phyloP scores from a whole-genome alignment of 305 asterid genomes.

The Fraxinus albicans region DNA sequence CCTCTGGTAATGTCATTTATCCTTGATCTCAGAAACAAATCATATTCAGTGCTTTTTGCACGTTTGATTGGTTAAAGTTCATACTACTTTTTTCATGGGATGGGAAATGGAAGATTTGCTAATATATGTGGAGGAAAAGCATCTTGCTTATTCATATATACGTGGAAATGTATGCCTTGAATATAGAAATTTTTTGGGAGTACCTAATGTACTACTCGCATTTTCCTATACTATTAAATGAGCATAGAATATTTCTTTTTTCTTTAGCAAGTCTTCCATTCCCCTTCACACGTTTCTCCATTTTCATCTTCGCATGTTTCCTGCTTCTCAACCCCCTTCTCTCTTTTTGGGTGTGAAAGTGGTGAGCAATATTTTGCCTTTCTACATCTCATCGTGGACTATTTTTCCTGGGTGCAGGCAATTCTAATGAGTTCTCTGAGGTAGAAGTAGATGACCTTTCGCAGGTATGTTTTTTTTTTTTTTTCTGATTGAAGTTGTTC shows the following conservation, averaged over 20 bases:
- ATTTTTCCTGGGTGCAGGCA: slow-evolving; percentile 42
- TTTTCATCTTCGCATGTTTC: neutral
- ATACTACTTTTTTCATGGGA: neutral
- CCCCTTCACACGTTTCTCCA: neutral
- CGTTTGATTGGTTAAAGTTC: neutral
- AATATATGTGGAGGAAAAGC: neutral
- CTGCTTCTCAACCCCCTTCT: neutral
- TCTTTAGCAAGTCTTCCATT: neutral
- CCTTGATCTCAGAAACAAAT: slow-evolving; percentile 3
- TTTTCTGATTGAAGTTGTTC: neutral
- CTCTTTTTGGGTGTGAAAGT: neutral
- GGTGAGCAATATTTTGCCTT: neutral
- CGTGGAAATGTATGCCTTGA: neutral
- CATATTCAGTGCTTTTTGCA: neutral
- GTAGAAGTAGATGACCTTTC: slow-evolving; percentile 43
- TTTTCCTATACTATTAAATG: neutral
- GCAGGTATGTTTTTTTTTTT: slow-evolving; percentile 39
- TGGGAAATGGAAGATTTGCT: neutral
- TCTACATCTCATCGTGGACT: neutral
- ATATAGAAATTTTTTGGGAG: neutral
- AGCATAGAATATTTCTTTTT: neutral
- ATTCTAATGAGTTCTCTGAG: slow-evolving; percentile 43
- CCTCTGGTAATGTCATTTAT: slow-evolving; percentile 54
- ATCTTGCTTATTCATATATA: neutral
- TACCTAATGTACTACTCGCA: neutral